phyloP scores from a whole-genome alignment of 768 basidiomycete genomes.

The Mycena crocata region DNA sequence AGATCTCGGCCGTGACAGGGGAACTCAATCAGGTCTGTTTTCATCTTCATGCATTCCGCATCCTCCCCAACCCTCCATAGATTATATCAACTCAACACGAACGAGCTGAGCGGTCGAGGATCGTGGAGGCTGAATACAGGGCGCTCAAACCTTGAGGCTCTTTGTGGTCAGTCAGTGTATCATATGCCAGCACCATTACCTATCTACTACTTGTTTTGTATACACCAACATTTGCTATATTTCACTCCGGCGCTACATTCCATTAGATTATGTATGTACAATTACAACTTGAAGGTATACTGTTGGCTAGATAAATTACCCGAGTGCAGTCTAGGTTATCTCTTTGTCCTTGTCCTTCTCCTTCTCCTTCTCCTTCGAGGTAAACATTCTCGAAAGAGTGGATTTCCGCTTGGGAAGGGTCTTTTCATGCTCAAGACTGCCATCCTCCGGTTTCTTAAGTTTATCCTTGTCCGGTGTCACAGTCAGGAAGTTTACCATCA shows the following conservation, averaged over 20 bases:
- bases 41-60: background rate
- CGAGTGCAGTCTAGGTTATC: background rate
- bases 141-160: slow-evolving; percentile 55
- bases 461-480: slow-evolving; percentile 57
- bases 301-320: too few species aligned
- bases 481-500: slow-evolving; percentile 74
- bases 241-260: too few species aligned
- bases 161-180: too few species aligned
- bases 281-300: too few species aligned
- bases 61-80: slow-evolving; percentile 45
- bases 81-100: slow-evolving; percentile 60
- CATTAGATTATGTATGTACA: too few species aligned
- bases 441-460: slow-evolving; percentile 15
- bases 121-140: slow-evolving; percentile 62
- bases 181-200: too few species aligned
- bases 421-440: background rate
- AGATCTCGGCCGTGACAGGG: slow-evolving; percentile 20
- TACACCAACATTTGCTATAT: background rate
- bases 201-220: background rate
- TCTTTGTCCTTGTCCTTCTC: too few species aligned
- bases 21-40: slow-evolving; percentile 23
- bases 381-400: slow-evolving; percentile 26
- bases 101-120: slow-evolving; percentile 60
- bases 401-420: slow-evolving; percentile 18
- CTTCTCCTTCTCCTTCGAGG: slow-evolving; percentile 22